Percentiles rank a stretch among this genome's conserved stretches.
Evolutionary conservation across 106 monocot genomes (phyloP).

Genomic region (Hemerocallis citrina): DNA sequence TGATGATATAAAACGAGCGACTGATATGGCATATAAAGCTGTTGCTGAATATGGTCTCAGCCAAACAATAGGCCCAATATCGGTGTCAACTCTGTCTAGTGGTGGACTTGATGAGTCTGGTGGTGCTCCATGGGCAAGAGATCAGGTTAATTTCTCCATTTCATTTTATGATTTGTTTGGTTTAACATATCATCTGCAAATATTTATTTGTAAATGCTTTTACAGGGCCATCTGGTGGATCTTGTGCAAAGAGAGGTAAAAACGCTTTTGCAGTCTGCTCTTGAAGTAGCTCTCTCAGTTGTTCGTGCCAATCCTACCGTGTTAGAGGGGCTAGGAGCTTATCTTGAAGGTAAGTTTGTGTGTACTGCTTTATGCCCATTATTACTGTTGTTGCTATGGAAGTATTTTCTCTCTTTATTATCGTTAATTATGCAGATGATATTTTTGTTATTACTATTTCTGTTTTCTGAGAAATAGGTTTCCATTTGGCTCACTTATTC

Average conservation of each 20-base stretch:
- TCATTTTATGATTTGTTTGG: not conserved
- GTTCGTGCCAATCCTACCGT: conserved; percentile 86
- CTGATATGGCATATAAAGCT: conserved; percentile 99
- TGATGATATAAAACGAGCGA: conserved; percentile 94
- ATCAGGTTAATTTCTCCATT: conserved; percentile 61
- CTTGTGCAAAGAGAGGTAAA: conserved; percentile 88
- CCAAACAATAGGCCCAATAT: conserved; percentile 70
- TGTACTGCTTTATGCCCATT: too few species aligned
- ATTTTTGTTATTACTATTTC: not conserved
- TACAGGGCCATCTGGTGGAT: conserved; percentile 87
- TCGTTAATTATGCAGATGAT: too few species aligned
- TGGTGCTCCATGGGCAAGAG: conserved; percentile 64
- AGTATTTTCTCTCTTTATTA: too few species aligned
- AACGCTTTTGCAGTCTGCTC: conserved; percentile 73
- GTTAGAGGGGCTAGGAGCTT: conserved; percentile 83
- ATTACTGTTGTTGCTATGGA: too few species aligned
- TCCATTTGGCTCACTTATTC: too few species aligned
- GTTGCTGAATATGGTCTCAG: conserved; percentile 96
- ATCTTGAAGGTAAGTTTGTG: conserved; percentile 93
- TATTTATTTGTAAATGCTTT: conserved; percentile 2
- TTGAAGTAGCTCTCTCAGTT: conserved; percentile 86
- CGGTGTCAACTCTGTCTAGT: conserved; percentile 67
- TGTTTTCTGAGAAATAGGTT: too few species aligned
- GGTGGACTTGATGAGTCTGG: conserved; percentile 98
- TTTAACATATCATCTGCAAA: conserved; percentile 1